Base-by-base conservation (phyloP, 208 protist genomes). In the Trypanosoma scelopori region DNA sequence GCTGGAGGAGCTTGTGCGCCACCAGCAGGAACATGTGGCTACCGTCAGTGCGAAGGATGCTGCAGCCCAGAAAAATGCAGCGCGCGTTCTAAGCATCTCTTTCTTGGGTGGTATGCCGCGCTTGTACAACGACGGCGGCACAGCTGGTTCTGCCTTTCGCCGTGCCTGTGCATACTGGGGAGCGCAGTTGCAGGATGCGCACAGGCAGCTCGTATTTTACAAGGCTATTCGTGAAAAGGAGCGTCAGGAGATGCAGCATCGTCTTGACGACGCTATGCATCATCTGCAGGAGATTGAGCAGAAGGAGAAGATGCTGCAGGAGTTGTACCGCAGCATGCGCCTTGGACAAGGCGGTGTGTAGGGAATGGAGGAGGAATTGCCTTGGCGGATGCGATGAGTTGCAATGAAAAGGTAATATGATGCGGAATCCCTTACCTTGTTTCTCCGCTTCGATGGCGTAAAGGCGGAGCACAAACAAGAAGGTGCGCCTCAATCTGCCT, bases 261-360 rank as follows among this genome's bases (percentile, higher is more conserved):
- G 61, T 27, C 43, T 89, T 5, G 74, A 85, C 22, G 63, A 63
- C 11, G 69, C 62, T 12, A 66, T 71, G 41, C n/a, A 65, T 4
- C 41, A 56, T 43, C 66, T 89, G 49, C 50, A 55, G n/a, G 65
- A 69, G 12, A 47, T 71, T 45, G 69, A 85, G 30, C 49, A 69
- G 23, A 74, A 71, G 22, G 84, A 90, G 52, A 57, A 57, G 37
- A 67, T 41, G 15, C 69, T 90, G 66, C 84, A 90, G 57, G 81
- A 72, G 41, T 46, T 69, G 53, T 90, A 85, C 43, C 77, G 78
- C 22, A 22, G 42, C 18, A 68, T 58, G 61, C 53, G 58, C 23
- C 53, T 56, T 48, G 20, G 37, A 47, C 25, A 59, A 32, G 9
- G 53, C 9, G 30, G 15, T 47, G 12, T 47, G 43, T 47, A 47